These are phyloP conservation scores for Colletotrichum orchidophilum DNA, from an alignment of 2,329 filamentous ascomycete species.

Conservation along the genomic window DNA sequence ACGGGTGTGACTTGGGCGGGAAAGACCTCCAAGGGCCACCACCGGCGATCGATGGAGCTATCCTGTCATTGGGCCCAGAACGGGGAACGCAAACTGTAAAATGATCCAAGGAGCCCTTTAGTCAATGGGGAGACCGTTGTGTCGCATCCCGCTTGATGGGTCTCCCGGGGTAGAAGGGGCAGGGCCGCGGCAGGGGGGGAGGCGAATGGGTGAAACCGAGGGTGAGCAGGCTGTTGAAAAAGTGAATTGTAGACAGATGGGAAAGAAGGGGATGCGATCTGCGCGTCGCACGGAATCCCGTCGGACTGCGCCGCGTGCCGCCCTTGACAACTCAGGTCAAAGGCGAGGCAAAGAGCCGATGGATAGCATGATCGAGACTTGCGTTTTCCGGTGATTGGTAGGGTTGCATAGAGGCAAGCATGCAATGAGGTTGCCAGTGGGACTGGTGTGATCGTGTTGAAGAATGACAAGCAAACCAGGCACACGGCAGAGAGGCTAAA, in stretches of 20 bases:
- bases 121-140: background rate
- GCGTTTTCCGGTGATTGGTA: background rate
- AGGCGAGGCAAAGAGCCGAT: background rate
- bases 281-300: background rate
- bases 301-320: background rate
- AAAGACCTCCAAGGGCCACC: background rate
- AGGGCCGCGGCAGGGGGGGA: background rate
- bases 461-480: slow-evolving; percentile 4
- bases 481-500: background rate
- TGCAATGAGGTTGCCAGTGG: background rate
- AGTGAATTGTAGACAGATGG: background rate
- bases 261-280: background rate
- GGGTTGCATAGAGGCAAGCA: background rate
- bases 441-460: background rate
- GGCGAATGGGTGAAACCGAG: background rate
- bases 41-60: background rate
- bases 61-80: background rate
- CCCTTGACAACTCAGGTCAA: background rate
- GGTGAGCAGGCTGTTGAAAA: background rate
- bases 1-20: slow-evolving; percentile 1
- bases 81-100: background rate
- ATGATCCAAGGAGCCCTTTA: background rate
- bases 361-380: background rate
- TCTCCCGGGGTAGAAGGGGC: slow-evolving; percentile 11
- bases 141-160: slow-evolving; percentile 26